A percentile compares a stretch with the other conserved stretches of the same genome.
Conservation (phyloP, 2,329 filamentous ascomycete species). For the Alternaria sp. region DNA sequence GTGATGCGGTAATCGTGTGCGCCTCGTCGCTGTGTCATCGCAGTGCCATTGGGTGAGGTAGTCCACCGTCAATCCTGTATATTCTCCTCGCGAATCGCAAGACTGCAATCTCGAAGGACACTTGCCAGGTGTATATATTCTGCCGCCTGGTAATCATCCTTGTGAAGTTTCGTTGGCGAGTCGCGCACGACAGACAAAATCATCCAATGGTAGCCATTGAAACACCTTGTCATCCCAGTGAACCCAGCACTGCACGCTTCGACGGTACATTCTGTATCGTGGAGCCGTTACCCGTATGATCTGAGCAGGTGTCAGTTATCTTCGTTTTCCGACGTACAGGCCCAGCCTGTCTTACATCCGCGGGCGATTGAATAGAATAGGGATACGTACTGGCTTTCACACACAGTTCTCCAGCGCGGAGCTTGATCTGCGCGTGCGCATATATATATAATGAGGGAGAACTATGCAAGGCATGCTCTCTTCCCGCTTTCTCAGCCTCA, state of each 20-base stretch:
- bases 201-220: neutral
- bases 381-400: neutral
- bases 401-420: neutral
- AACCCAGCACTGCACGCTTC: neutral
- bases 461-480: accelerated
- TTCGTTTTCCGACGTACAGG: neutral
- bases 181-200: neutral
- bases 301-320: neutral
- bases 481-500: neutral
- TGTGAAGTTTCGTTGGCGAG: neutral
- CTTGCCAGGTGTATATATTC: neutral
- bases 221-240: neutral
- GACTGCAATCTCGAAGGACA: neutral
- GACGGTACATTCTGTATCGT: neutral
- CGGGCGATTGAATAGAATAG: neutral
- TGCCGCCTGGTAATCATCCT: neutral
- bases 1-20: neutral
- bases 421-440: neutral
- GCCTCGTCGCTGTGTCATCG: neutral
- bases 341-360: neutral
- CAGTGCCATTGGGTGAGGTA: neutral
- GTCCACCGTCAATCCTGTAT: neutral
- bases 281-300: neutral
- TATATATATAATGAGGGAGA: neutral
- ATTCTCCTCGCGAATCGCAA: neutral